Evolutionary conservation across 2,329 filamentous ascomycete species (phyloP).

Genomic region (Colletotrichum sublineola): DNA sequence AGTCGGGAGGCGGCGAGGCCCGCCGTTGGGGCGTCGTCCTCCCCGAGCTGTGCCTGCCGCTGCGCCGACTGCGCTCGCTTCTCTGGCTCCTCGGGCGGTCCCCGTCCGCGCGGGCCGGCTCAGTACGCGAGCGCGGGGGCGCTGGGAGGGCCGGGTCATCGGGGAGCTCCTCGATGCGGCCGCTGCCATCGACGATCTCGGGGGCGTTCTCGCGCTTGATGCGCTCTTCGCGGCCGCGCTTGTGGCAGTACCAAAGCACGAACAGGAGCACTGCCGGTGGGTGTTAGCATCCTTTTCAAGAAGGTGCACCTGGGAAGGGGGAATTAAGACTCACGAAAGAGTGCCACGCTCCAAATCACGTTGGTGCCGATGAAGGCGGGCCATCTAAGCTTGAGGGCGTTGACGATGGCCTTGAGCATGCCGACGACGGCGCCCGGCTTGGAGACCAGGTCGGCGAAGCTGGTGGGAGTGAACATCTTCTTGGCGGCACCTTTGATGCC

Average conservation of each 20-base stretch:
- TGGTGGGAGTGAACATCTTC: conserved; percentile 78
- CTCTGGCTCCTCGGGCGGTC: conserved; percentile 34
- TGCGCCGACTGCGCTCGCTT: conserved; percentile 43
- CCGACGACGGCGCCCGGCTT: conserved; percentile 89
- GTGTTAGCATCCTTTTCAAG: conserved; percentile 25
- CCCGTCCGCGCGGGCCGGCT: conserved; percentile 26
- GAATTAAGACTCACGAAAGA: conserved; percentile 76
- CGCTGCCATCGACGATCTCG: conserved; percentile 52
- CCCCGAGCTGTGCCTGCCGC: conserved; percentile 32
- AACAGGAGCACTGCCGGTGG: conserved; percentile 79
- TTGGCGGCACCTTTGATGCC: conserved; percentile 69
- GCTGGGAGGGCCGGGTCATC: conserved; percentile 61
- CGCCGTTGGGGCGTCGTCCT: conserved; percentile 27
- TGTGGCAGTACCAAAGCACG: conserved; percentile 98
- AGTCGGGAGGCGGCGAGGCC: conserved; percentile 21
- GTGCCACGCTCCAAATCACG: conserved; percentile 85
- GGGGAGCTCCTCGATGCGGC: conserved; percentile 63
- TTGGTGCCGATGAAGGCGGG: conserved; percentile 93
- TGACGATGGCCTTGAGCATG: conserved; percentile 91
- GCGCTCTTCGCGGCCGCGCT: conserved; percentile 88
- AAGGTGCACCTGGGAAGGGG: background rate
- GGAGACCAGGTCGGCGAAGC: conserved; percentile 82
- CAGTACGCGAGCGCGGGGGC: conserved; percentile 43
- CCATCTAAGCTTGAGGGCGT: conserved; percentile 87
- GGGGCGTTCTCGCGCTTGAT: conserved; percentile 71